Base-by-base conservation (phyloP, 495 filamentous ascomycete genomes). In the Margaritispora aquatica region DNA sequence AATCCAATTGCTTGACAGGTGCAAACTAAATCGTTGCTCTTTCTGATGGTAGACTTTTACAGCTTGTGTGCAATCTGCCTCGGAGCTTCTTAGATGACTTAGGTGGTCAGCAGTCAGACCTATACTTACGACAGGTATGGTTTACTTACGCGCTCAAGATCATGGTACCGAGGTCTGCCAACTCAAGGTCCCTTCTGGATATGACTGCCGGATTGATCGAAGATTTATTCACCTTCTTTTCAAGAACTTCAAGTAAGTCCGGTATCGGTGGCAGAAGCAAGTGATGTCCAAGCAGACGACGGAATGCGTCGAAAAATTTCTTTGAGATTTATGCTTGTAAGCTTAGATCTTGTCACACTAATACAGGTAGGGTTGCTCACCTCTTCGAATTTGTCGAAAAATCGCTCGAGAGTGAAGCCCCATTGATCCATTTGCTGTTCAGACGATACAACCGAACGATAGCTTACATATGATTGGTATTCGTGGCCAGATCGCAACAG, bases 311-410 rank as follows among this genome's bases (percentile, higher is more conserved):
- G 41, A 24, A 21, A 15, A 57, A 9, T 48, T 57, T 21, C 54
- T 57, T 21, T 48, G 8, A 23, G n/a, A 17, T 41, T 23, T 19
- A 31, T 26, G 34, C 26, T 54, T 15, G 13, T 27, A 29, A 36
- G 13, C 11, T 22, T 4, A 19, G 17, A 22, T 7, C 15, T 22
- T 22, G 8, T 22, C 44, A 48, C 8, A 48, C 13, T n/a, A 36
- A 21, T 31, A 7, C 11, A 54, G 10, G 15, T 23, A n/a, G 22
- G 8, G 19, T 11, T 29, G 22, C 36, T 48, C 26, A 48, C 54
- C 54, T 57, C 54, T 27, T 48, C 41, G n/a, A 57, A n/a, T 49
- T 26, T 27, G 17, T 47, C 41, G 27, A 57, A 57, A 24, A 57
- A 57, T 1, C 38, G 54, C 3, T 47, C 41, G 20, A 48, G 10